Evolutionary conservation across 306 rosid species (phyloP), one percentile per base, ranked within the genome.

Genomic region (Pachyrhizus erosus): DNA sequence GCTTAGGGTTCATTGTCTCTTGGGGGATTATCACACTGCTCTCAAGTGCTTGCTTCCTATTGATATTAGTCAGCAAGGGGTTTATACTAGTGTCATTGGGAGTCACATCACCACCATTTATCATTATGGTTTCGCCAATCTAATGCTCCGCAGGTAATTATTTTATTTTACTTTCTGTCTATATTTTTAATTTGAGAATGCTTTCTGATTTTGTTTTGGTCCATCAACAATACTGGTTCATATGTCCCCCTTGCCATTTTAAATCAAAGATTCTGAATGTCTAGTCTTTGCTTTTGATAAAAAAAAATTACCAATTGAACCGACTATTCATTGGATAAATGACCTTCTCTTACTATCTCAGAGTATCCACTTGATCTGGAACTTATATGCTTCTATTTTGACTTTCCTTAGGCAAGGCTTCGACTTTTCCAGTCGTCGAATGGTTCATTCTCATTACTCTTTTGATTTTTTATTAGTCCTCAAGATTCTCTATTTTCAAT

Each of bases 1-100:
- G 87, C 92, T 96, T 18, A 87, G 97, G 77, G 97, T 96, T 62
- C 98, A 93, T 83, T 96, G 99, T 83, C 92, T 96, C 20, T 86
- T 96, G 78, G 99, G 98, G n/a, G 99, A 96, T 90, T 96, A 96
- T 89, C 94, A 91, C 34, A 93, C 97, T 12, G 98, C 97, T 67
- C 86, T 96, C 58, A 96, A 93, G 83, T 89, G 97, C 82, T 81
- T 93, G 77, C 94, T 75, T 15, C 97, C 99, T 5, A 89, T 96
- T 81, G 97, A 93, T 81, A 90, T 96, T 42, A 93, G 86, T 75
- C 99, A 91, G 77, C 98, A 89, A 72, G 99, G 99, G 18, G 96
- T 96, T 77, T 93, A 86, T 70, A 90, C 89, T 15, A 90, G 76
- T 82, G 97, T 96, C 58, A 93, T 96, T 70, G 99, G 99, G 43